Evolutionary conservation across 1,284 basidiomycete species (phyloP).

Genomic region (Anthracocystis panici-leucophaei): DNA sequence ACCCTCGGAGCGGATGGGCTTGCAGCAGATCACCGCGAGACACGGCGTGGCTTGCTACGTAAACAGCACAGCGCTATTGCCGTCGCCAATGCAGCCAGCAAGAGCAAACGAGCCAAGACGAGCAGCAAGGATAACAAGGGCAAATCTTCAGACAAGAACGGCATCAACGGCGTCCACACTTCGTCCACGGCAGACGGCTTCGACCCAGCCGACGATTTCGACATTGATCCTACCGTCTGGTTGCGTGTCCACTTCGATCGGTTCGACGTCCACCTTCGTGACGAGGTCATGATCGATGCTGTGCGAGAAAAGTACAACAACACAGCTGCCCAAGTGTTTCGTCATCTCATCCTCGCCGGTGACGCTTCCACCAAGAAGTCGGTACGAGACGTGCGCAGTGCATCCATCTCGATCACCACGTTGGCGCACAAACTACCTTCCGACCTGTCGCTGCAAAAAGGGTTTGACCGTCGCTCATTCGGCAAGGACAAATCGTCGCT

Average conservation of each 20-base stretch:
- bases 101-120: slow-evolving; percentile 42
- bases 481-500: slow-evolving; percentile 37
- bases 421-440: slow-evolving; percentile 70
- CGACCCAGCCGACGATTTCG: slow-evolving; percentile 47
- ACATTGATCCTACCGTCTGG: slow-evolving; percentile 73
- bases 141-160: slow-evolving; percentile 31
- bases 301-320: slow-evolving; percentile 63
- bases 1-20: slow-evolving; percentile 35
- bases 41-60: slow-evolving; percentile 54
- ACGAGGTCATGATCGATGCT: slow-evolving; percentile 72
- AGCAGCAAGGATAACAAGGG: slow-evolving; percentile 44
- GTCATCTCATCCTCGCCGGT: slow-evolving; percentile 54
- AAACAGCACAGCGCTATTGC: slow-evolving; percentile 44
- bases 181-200: slow-evolving; percentile 20
- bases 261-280: slow-evolving; percentile 88
- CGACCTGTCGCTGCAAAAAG: slow-evolving; percentile 72
- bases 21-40: slow-evolving; percentile 25
- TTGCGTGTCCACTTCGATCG: slow-evolving; percentile 88
- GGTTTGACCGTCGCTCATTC: slow-evolving; percentile 67
- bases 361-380: slow-evolving; percentile 73
- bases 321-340: slow-evolving; percentile 61
- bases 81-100: slow-evolving; percentile 33
- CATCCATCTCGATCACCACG: slow-evolving; percentile 61
- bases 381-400: slow-evolving; percentile 40
- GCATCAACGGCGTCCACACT: slow-evolving; percentile 29